Percentiles rank a stretch among this genome's conserved stretches.
phyloP scores from a whole-genome alignment of 305 asterid species.

The Fraxinus sp. region DNA sequence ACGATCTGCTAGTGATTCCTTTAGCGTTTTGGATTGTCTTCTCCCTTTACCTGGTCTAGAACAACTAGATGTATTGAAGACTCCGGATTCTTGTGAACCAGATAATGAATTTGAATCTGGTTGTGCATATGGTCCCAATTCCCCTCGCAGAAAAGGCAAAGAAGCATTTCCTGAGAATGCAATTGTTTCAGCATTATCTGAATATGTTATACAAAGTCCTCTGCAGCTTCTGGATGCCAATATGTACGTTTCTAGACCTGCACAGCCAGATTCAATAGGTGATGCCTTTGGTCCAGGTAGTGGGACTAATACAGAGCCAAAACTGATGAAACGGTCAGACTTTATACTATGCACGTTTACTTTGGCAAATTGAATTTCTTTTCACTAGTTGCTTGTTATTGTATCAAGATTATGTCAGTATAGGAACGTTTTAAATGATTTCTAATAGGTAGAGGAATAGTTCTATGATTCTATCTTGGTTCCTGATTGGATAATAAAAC shows the following conservation, averaged over 20 bases:
- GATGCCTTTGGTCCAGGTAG: conserved; percentile 36
- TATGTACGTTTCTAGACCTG: conserved; percentile 38
- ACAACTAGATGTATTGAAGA: conserved; percentile 36
- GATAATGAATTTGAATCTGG: conserved; percentile 50
- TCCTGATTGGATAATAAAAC: background rate
- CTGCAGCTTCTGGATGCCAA: conserved; percentile 45
- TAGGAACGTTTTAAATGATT: background rate
- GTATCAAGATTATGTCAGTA: background rate
- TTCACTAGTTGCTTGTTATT: conserved; percentile 10
- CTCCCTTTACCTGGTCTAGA: conserved; percentile 35
- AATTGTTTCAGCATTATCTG: conserved; percentile 70
- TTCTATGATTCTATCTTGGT: background rate
- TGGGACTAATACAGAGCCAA: conserved; percentile 41
- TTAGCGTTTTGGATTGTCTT: conserved; percentile 41
- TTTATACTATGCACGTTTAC: conserved; percentile 27
- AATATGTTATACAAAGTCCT: conserved; percentile 49
- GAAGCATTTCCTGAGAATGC: conserved; percentile 50
- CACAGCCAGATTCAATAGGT: conserved; percentile 29
- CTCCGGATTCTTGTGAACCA: conserved; percentile 38
- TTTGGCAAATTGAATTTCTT: background rate
- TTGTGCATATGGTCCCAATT: conserved; percentile 75
- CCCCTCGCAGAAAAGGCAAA: conserved; percentile 67
- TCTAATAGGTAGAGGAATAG: background rate
- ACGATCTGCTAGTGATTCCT: conserved; percentile 66
- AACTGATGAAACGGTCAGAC: conserved; percentile 57